Percentiles rank a stretch among this genome's conserved stretches.
These are phyloP conservation scores for Penicillium dipodomyicola DNA, from an alignment of 495 filamentous ascomycete genomes.

Conservation along the genomic window DNA sequence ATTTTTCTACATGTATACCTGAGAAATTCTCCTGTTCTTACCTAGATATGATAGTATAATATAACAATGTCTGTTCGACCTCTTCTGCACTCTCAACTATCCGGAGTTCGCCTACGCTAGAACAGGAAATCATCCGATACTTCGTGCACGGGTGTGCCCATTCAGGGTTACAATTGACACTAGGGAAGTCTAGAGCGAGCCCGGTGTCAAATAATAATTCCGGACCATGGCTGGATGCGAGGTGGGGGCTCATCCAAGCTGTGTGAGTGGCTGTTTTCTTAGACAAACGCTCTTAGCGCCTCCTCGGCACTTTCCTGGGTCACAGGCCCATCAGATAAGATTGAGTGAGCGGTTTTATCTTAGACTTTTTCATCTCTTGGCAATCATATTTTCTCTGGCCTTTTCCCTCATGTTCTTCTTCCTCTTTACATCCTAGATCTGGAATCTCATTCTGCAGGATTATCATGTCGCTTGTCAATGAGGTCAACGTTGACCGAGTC, in stretches of 20 bases:
- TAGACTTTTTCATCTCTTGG: not conserved
- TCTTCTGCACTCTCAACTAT: not conserved
- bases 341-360: not conserved
- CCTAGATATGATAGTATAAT: not conserved
- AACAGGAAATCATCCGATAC: not conserved
- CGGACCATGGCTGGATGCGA: not conserved
- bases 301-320: not conserved
- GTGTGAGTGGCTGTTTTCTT: not conserved
- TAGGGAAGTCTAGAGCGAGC: not conserved
- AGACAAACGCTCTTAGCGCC: not conserved
- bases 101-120: not conserved
- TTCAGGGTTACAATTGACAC: not conserved
- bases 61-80: not conserved
- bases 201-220: not conserved
- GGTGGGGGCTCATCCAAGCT: not conserved
- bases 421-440: not conserved
- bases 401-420: not conserved
- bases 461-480: not conserved
- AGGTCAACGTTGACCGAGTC: not conserved
- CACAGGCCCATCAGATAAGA: slow-evolving; percentile 12
- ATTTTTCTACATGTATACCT: not conserved
- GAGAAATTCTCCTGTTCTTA: not conserved
- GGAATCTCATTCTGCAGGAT: not conserved
- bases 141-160: not conserved
- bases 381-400: not conserved